A percentile compares a stretch with the other conserved stretches of the same genome.
These are phyloP conservation scores for Jacaranda mimosifolia DNA, from an alignment of 257 asterid species.

Conservation along the genomic window DNA sequence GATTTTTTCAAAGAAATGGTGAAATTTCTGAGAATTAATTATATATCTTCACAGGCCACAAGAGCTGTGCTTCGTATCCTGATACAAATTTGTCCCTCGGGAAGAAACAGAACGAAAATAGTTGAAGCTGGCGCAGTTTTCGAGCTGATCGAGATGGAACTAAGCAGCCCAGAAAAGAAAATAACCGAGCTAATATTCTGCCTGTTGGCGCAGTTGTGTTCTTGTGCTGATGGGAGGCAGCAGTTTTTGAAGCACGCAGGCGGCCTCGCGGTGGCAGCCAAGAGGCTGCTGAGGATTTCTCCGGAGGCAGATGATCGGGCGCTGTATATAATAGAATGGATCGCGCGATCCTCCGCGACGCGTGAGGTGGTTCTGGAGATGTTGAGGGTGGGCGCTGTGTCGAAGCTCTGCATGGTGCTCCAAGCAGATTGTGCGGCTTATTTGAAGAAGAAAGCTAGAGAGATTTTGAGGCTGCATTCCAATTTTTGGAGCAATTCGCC, in stretches of 20 bases:
- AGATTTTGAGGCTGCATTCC: conserved; percentile 72
- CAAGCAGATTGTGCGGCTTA: conserved; percentile 69
- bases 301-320: conserved; percentile 60
- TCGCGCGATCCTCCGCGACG: conserved; percentile 64
- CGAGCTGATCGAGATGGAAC: conserved; percentile 67
- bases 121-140: conserved; percentile 64
- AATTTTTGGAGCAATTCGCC: conserved; percentile 75
- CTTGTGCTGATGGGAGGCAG: conserved; percentile 82
- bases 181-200: conserved; percentile 59
- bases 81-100: conserved; percentile 49
- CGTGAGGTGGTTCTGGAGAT: conserved; percentile 70
- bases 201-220: conserved; percentile 61
- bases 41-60: conserved; percentile 39
- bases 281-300: conserved; percentile 62
- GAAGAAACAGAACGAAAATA: conserved; percentile 57
- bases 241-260: conserved; percentile 70
- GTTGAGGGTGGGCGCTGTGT: conserved; percentile 80
- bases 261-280: conserved; percentile 63
- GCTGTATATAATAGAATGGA: conserved; percentile 53
- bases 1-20: conserved; percentile 49
- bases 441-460: conserved; percentile 72
- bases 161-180: conserved; percentile 49
- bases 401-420: conserved; percentile 78
- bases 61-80: conserved; percentile 57
- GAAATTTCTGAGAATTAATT: conserved; percentile 30